phyloP scores from a whole-genome alignment of 345 rosid species.

The Reutealis trisperma region DNA sequence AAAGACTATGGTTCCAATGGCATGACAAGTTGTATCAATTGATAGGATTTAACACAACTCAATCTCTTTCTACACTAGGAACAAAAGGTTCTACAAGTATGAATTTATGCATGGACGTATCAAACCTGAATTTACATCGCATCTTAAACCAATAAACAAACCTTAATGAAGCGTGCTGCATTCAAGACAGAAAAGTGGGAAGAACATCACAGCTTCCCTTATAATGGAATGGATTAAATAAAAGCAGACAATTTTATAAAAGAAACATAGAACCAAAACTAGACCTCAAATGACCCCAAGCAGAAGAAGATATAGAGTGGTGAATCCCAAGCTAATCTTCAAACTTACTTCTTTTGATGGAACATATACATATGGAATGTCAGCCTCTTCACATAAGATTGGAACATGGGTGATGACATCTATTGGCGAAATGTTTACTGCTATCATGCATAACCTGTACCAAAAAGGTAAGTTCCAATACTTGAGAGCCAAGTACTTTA shows the following conservation, averaged over 20 bases:
- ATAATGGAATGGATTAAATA: too few species aligned
- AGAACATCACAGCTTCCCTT: neutral
- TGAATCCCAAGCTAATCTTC: too few species aligned
- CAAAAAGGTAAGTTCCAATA: neutral
- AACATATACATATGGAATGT: neutral
- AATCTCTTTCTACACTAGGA: too few species aligned
- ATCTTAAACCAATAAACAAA: too few species aligned
- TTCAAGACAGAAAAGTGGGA: neutral
- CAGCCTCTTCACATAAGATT: neutral
- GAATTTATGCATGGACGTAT: too few species aligned
- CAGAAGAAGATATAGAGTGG: too few species aligned
- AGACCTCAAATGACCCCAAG: neutral
- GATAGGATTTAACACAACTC: too few species aligned
- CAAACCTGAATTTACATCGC: too few species aligned
- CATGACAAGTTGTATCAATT: neutral
- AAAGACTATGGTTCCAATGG: neutral
- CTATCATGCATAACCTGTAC: neutral
- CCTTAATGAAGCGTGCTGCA: neutral
- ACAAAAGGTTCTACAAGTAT: too few species aligned
- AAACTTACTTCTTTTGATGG: neutral
- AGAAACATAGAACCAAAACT: neutral
- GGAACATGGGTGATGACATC: neutral
- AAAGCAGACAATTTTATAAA: too few species aligned
- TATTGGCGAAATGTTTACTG: neutral
- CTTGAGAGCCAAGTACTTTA: too few species aligned